Percentiles rank a stretch among this genome's conserved stretches.
Conservation (phyloP, 495 filamentous ascomycete genomes). For the Aspergillus baeticus region DNA sequence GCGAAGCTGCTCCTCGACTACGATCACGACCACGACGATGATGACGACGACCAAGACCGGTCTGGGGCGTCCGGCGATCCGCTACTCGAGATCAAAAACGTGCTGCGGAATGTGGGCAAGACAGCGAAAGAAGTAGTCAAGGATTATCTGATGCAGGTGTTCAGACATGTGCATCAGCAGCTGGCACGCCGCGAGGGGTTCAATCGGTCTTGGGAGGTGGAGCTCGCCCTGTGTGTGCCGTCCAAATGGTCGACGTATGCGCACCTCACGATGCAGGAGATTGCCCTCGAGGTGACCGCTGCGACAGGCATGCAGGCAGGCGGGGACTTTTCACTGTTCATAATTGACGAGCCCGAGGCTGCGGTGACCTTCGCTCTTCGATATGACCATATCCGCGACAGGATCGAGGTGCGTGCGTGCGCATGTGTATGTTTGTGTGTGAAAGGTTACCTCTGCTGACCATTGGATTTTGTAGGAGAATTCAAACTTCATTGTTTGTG, state of each 20-base stretch:
- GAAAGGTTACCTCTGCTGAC: not conserved
- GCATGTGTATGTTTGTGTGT: not conserved
- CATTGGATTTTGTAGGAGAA: not conserved
- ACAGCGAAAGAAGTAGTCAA: not conserved
- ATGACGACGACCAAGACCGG: not conserved
- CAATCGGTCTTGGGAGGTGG: not conserved
- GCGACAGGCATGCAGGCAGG: not conserved
- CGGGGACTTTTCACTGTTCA: not conserved
- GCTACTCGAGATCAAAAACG: not conserved
- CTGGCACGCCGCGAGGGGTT: not conserved
- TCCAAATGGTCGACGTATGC: not conserved
- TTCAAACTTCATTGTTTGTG: not conserved
- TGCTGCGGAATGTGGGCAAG: not conserved
- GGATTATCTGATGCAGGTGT: not conserved
- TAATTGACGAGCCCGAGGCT: not conserved
- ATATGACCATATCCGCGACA: not conserved
- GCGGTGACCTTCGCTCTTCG: not conserved
- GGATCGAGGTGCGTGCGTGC: not conserved
- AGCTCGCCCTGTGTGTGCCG: not conserved
- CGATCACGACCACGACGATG: too few relatives aligned
- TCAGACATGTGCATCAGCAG: not conserved
- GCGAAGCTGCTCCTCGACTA: not conserved
- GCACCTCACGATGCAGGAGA: not conserved
- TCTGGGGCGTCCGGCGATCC: not conserved
- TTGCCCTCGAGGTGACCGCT: not conserved